These are phyloP conservation scores for Maudiozyma turicensis DNA, from an alignment of 805 yeast species.

Conservation along the genomic window DNA sequence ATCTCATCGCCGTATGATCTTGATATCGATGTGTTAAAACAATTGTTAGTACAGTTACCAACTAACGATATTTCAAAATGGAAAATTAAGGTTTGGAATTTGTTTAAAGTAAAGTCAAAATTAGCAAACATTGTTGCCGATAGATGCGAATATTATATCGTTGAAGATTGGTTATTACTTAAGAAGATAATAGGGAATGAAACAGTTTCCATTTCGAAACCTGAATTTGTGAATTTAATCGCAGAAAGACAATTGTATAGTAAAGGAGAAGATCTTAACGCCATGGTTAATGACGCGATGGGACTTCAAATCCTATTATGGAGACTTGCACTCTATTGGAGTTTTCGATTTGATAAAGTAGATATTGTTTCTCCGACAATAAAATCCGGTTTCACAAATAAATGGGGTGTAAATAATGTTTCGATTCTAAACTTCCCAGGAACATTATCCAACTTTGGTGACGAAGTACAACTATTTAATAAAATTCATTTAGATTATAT, in stretches of 20 bases:
- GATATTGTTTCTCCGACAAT: slow-evolving; percentile 7
- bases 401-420: slow-evolving; percentile 27
- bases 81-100: slow-evolving; percentile 31
- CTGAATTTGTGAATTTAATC: slow-evolving; percentile 46
- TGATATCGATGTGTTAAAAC: slow-evolving; percentile 31
- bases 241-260: slow-evolving; percentile 47
- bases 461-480: neutral
- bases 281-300: slow-evolving; percentile 28
- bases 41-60: slow-evolving; percentile 28
- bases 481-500: neutral
- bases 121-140: slow-evolving; percentile 35
- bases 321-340: slow-evolving; percentile 33
- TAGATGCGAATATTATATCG: slow-evolving; percentile 42
- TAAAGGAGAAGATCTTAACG: slow-evolving; percentile 24
- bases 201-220: slow-evolving; percentile 26
- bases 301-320: slow-evolving; percentile 33
- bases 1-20: slow-evolving; percentile 40
- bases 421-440: slow-evolving; percentile 21
- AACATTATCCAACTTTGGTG: slow-evolving; percentile 3
- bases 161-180: slow-evolving; percentile 25
- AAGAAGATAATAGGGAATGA: slow-evolving; percentile 7
- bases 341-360: slow-evolving; percentile 29
- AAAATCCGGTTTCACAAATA: slow-evolving; percentile 29
- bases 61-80: slow-evolving; percentile 32
- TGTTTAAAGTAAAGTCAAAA: slow-evolving; percentile 31